Evolutionary conservation across 306 rosid genomes (phyloP).

Genomic region (Cercis canadensis): DNA sequence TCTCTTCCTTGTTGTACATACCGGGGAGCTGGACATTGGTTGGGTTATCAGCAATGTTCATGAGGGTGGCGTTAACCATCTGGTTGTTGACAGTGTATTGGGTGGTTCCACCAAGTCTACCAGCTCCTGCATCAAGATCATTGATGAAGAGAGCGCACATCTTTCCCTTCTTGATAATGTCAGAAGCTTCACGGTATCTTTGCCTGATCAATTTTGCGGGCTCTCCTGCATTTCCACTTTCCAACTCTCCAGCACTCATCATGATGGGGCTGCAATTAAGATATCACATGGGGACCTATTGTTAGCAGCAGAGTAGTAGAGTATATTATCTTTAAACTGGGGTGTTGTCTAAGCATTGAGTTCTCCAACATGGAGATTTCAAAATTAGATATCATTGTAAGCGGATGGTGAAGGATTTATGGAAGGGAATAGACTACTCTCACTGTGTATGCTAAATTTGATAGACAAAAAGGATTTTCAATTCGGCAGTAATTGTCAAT

Average conservation of each 20-base stretch:
- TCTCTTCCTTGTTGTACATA: slow-evolving; percentile 99
- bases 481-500: background rate
- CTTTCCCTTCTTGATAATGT: slow-evolving; percentile 89
- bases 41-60: slow-evolving; percentile 98
- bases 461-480: background rate
- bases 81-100: slow-evolving; percentile 99
- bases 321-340: too few species aligned
- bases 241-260: slow-evolving; percentile 99
- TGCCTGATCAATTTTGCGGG: slow-evolving; percentile 94
- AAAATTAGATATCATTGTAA: too few species aligned
- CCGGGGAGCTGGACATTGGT: slow-evolving; percentile 97
- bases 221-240: slow-evolving; percentile 99
- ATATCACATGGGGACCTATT: too few species aligned
- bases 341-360: too few species aligned
- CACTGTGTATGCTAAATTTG: too few species aligned
- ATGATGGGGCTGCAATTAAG: slow-evolving; percentile 78
- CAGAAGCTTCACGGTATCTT: slow-evolving; percentile 95
- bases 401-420: too few species aligned
- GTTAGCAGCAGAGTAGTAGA: too few species aligned
- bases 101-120: slow-evolving; percentile 94
- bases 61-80: slow-evolving; percentile 98
- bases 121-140: slow-evolving; percentile 98
- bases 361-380: background rate
- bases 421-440: too few species aligned
- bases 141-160: slow-evolving; percentile 92